These are phyloP conservation scores for Drechslerella dactyloides DNA, from an alignment of 2,329 filamentous ascomycete species.

Conservation along the genomic window DNA sequence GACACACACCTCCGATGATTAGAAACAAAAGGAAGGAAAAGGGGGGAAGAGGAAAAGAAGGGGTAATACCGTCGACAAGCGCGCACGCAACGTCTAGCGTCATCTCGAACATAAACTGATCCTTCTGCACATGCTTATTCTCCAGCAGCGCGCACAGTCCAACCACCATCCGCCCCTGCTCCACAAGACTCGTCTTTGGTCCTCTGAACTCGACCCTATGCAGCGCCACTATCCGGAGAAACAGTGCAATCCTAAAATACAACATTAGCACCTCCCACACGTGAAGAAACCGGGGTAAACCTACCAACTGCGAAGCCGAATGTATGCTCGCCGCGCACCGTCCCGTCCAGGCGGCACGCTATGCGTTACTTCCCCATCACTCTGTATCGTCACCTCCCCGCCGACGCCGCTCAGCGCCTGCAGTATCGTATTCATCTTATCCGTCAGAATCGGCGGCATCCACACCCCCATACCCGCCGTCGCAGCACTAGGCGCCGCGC, in stretches of 20 bases:
- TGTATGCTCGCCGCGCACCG: slow-evolving; percentile 33
- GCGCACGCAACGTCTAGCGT: slow-evolving; percentile 53
- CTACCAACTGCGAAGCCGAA: slow-evolving; percentile 50
- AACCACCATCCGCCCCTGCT: slow-evolving; percentile 53
- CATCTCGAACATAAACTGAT: slow-evolving; percentile 53
- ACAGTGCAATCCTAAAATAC: slow-evolving; percentile 51
- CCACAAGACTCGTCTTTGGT: slow-evolving; percentile 49
- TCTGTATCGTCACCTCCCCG: slow-evolving; percentile 36
- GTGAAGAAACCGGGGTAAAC: slow-evolving; percentile 36
- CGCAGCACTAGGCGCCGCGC: slow-evolving; percentile 34
- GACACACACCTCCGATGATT: too few species aligned
- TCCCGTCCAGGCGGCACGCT: slow-evolving; percentile 32
- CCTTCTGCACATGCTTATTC: slow-evolving; percentile 53
- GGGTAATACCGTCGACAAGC: slow-evolving; percentile 52
- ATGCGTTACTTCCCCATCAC: slow-evolving; percentile 42
- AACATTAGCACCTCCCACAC: slow-evolving; percentile 12
- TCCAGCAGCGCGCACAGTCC: slow-evolving; percentile 53
- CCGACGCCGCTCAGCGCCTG: slow-evolving; percentile 34
- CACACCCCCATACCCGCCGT: slow-evolving; percentile 34
- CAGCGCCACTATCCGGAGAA: slow-evolving; percentile 53
- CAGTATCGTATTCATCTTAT: slow-evolving; percentile 54
- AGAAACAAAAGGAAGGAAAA: too few species aligned
- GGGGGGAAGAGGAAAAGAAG: background rate
- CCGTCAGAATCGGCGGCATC: slow-evolving; percentile 53
- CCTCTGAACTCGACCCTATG: slow-evolving; percentile 53